Evolutionary conservation across 306 rosid species (phyloP), one percentile per base, ranked within the genome.

Genomic region (Medicago lupulina): DNA sequence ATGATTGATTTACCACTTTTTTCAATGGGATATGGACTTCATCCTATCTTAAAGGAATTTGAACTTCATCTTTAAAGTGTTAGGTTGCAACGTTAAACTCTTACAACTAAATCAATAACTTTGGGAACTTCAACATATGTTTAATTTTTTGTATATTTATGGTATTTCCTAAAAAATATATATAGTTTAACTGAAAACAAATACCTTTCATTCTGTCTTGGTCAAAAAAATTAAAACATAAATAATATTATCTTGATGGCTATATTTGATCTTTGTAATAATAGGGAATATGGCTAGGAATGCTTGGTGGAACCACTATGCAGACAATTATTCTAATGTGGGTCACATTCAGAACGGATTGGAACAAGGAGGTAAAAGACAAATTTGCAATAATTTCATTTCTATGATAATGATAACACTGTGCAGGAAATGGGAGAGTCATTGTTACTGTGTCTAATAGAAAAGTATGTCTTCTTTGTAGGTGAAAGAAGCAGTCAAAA

Each of bases 211-310:
- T 14, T 49, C 15, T 49, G 8, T 2, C 9, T 6, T 12, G 3
- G n/a, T 44, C 5, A 44, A 44, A 46, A 11, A 13, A 14, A 14
- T 14, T 1, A 15, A 14, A 15, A 49, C 31, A 28, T 28, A 28
- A 28, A 28, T 28, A 28, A 28, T 28, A 28, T 28, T 28, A 3
- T 28, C 31, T 28, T 28, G 3, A 28, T 28, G 31, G 31, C 31
- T 3, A 28, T 28, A 28, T 75, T 57, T 21, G 1, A 9, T 36
- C 0, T 74, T 12, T 74, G 77, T 69, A 25, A 41, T 69, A 25
- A 41, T 9, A 91, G 97, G 97, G 97, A 62, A 82, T 92, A 74
- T 92, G 95, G 95, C 23, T 88, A 75, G 96, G 97, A 50, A 89
- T 92, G 93, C 63, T 86, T 0, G 86, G 88, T n/a, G 97, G 96